Conservation (phyloP, 1,284 basidiomycete species). For the Cystobasidium sp. region DNA sequence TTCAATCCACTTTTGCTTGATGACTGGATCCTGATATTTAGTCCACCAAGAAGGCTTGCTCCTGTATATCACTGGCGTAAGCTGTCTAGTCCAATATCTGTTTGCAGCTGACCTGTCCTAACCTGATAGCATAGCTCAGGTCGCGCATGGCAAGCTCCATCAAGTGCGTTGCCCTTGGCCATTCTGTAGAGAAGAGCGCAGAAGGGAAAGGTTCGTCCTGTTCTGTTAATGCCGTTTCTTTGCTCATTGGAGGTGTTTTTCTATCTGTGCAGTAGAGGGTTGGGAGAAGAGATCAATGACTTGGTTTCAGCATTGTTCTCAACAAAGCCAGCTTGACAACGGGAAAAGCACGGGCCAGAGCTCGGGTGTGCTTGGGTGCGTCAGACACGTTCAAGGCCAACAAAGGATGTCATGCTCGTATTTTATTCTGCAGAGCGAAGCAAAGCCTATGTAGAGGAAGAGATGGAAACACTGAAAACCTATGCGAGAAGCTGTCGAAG, state of each 20-base stretch:
- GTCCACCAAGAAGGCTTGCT: constrained; percentile 42
- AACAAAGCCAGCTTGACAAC: neutral
- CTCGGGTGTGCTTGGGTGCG: too few relatives aligned
- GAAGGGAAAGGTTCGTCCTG: constrained; percentile 12
- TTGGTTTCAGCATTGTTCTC: neutral
- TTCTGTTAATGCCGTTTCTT: constrained; percentile 45
- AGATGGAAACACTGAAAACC: too few relatives aligned
- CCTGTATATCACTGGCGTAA: neutral
- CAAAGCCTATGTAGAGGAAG: too few relatives aligned
- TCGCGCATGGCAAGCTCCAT: constrained; percentile 36
- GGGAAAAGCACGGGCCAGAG: neutral
- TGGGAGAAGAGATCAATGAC: neutral
- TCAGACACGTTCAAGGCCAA: too few relatives aligned
- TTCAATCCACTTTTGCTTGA: constrained; percentile 43
- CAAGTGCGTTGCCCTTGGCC: neutral
- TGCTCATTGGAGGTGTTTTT: constrained; percentile 8
- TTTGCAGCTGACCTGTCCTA: neutral
- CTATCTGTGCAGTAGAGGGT: neutral
- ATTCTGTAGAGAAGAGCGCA: constrained; percentile 7
- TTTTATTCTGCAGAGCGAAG: too few relatives aligned
- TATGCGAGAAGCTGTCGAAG: too few relatives aligned
- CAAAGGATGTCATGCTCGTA: too few relatives aligned
- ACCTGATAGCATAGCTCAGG: constrained; percentile 34
- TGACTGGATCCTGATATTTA: constrained; percentile 30
- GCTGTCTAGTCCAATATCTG: neutral